Percentiles rank a stretch among this genome's conserved stretches.
These are phyloP conservation scores for Wickerhamiella azymoides DNA, from an alignment of 805 yeast species.

Conservation along the genomic window DNA sequence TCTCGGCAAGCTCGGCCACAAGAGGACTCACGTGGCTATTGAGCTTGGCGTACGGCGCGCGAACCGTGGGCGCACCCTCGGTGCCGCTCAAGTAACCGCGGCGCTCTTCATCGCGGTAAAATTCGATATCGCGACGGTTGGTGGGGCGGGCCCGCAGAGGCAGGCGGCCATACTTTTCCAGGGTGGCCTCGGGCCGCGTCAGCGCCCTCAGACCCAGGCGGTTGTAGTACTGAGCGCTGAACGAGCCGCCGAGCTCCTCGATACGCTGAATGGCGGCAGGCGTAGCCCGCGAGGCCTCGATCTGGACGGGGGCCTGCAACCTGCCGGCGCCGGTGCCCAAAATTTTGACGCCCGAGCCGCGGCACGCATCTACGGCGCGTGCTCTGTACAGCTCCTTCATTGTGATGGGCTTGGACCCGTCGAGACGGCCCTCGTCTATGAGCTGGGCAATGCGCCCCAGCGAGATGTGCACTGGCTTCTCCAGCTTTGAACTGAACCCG, in stretches of 20 bases:
- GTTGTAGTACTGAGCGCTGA: slow-evolving; percentile 57
- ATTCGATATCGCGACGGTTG: slow-evolving; percentile 63
- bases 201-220: slow-evolving; percentile 61
- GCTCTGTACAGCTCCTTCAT: slow-evolving; percentile 64
- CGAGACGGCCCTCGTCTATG: slow-evolving; percentile 52
- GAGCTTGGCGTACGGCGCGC: slow-evolving; percentile 12
- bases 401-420: slow-evolving; percentile 38
- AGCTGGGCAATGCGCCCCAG: slow-evolving; percentile 58
- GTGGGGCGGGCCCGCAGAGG: slow-evolving; percentile 83
- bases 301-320: slow-evolving; percentile 43
- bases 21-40: slow-evolving; percentile 15
- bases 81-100: slow-evolving; percentile 70
- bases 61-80: slow-evolving; percentile 33
- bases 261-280: slow-evolving; percentile 56
- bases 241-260: slow-evolving; percentile 59
- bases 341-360: slow-evolving; percentile 62
- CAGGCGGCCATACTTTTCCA: slow-evolving; percentile 57
- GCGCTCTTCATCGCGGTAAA: slow-evolving; percentile 54
- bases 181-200: slow-evolving; percentile 55
- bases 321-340: slow-evolving; percentile 46
- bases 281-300: slow-evolving; percentile 78
- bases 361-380: slow-evolving; percentile 59
- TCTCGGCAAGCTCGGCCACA: slow-evolving; percentile 14
- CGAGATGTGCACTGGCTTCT: slow-evolving; percentile 37
- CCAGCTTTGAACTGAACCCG: slow-evolving; percentile 46